These are phyloP conservation scores for Colletotrichum cordylinicola DNA, from an alignment of 2,329 filamentous ascomycete genomes.

Conservation along the genomic window DNA sequence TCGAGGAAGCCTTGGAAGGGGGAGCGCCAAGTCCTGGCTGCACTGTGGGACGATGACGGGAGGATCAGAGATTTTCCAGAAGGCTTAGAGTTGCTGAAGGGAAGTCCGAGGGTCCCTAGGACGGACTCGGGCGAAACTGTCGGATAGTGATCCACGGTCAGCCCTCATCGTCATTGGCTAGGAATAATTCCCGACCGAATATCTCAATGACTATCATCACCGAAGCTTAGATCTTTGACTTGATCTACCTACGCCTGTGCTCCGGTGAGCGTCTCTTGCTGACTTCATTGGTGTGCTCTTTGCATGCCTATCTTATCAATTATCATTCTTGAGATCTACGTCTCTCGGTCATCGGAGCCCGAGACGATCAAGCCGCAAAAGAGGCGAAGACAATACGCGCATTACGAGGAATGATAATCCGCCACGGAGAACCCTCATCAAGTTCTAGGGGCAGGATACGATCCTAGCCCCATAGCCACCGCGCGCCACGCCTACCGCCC, in stretches of 20 bases:
- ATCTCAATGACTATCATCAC: background rate
- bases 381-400: background rate
- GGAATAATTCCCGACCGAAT: background rate
- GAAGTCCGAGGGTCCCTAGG: constrained; percentile 16
- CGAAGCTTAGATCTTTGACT: background rate
- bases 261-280: background rate
- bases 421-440: background rate
- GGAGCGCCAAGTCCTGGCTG: constrained; percentile 33
- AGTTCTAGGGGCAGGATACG: background rate
- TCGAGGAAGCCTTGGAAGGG: constrained; percentile 35
- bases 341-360: background rate
- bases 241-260: background rate
- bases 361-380: background rate
- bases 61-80: constrained; percentile 31
- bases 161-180: background rate
- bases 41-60: constrained; percentile 33
- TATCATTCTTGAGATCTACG: background rate
- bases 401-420: background rate
- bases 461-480: background rate
- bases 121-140: background rate
- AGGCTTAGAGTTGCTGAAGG: constrained; percentile 22
- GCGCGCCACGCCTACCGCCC: constrained; percentile 3
- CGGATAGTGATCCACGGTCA: background rate
- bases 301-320: background rate
- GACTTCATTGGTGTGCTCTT: background rate